Percentiles rank a stretch among this genome's conserved stretches.
phyloP scores from a whole-genome alignment of 352 stramenopile genomes.

The Globisporangium yorkense region DNA sequence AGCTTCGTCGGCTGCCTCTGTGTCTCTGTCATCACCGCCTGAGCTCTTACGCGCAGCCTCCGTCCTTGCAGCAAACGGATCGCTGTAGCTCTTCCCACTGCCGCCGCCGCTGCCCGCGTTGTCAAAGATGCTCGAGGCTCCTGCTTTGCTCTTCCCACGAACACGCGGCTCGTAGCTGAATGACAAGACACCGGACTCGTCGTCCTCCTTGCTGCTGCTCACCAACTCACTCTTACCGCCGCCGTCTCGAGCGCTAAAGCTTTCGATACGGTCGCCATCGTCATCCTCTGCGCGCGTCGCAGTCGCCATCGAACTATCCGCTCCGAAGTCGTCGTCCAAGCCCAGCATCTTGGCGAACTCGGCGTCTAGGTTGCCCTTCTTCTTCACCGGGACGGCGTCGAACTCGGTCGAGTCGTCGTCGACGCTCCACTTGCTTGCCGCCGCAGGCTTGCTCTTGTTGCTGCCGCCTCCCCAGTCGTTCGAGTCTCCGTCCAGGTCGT shows the following conservation, averaged over 20 bases:
- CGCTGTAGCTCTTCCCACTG: neutral
- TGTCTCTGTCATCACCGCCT: neutral
- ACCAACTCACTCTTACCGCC: neutral
- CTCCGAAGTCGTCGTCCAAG: constrained; percentile 30
- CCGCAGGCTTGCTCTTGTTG: constrained; percentile 19
- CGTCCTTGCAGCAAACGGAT: constrained; percentile 5
- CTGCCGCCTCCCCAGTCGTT: constrained; percentile 15
- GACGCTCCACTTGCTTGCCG: constrained; percentile 15
- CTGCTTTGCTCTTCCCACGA: constrained; percentile 1
- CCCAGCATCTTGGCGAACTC: constrained; percentile 69
- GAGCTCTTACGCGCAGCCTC: neutral
- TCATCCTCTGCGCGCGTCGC: neutral
- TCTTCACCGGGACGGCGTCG: constrained; percentile 20
- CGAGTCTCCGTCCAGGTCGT: constrained; percentile 10
- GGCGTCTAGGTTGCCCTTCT: constrained; percentile 41
- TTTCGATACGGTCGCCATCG: neutral
- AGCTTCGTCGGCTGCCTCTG: constrained; percentile 4
- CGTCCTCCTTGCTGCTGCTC: neutral
- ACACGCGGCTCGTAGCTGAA: constrained; percentile 13
- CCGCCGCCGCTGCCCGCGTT: neutral
- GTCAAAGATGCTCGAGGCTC: neutral
- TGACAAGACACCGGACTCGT: neutral
- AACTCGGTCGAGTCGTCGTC: constrained; percentile 19
- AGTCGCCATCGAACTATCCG: neutral
- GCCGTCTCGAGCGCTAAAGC: constrained; percentile 8